Conservation (phyloP, 345 rosid species). For the Lenwebbia sp. region DNA sequence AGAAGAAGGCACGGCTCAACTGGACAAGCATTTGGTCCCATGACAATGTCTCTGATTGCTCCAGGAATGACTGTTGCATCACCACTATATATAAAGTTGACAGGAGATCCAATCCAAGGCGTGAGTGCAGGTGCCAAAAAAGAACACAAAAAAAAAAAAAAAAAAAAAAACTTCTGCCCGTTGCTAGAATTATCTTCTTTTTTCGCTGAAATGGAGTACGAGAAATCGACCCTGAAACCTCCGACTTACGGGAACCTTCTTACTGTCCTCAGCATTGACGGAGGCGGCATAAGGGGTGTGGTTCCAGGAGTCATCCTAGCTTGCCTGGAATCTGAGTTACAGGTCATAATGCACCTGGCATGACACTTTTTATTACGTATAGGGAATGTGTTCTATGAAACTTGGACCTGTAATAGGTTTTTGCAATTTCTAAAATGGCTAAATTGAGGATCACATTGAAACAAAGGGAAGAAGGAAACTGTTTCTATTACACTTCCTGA, state of each 20-base stretch:
- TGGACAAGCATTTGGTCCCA: neutral
- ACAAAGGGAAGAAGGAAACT: neutral
- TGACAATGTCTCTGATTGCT: neutral
- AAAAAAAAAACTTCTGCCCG: too few relatives aligned
- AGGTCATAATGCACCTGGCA: slow-evolving; percentile 22
- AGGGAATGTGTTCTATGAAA: neutral
- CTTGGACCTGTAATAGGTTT: neutral
- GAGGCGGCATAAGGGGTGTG: slow-evolving; percentile 64
- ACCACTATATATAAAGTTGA: neutral
- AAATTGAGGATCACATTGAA: neutral
- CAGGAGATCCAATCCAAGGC: neutral
- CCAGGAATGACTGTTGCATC: neutral
- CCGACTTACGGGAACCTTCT: slow-evolving; percentile 42
- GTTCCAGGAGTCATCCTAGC: slow-evolving; percentile 57
- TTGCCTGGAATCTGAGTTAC: slow-evolving; percentile 60
- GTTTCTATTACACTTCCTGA: neutral
- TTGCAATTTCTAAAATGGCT: neutral
- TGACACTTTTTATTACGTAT: neutral
- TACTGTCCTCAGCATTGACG: slow-evolving; percentile 62
- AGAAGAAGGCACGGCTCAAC: neutral
- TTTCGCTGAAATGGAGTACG: neutral
- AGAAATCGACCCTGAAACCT: neutral
- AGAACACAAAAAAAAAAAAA: too few relatives aligned
- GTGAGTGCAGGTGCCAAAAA: too few relatives aligned
- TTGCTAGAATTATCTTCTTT: neutral